Percentiles rank a stretch among this genome's conserved stretches.
These are phyloP conservation scores for Hypholoma sublateritium DNA, from an alignment of 768 basidiomycete species.

Conservation along the genomic window DNA sequence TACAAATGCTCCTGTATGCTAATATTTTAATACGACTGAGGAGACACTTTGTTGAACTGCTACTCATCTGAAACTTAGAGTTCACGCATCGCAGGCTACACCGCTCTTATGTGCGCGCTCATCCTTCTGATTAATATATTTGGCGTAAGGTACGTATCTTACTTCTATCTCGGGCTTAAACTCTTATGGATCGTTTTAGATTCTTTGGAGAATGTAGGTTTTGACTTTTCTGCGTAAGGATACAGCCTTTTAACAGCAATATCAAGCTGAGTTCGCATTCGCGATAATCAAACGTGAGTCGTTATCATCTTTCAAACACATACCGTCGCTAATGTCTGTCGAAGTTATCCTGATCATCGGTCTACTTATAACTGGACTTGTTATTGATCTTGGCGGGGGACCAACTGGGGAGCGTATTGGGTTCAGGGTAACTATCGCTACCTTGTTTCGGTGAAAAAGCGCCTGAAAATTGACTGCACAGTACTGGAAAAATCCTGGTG, in stretches of 20 bases:
- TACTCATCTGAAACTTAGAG: not conserved
- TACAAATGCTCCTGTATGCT: conserved; percentile 39
- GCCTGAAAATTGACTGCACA: conserved; percentile 15
- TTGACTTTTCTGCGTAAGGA: not conserved
- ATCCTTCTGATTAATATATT: conserved; percentile 66
- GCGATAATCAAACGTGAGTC: conserved; percentile 61
- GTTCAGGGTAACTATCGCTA: conserved; percentile 50
- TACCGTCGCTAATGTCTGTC: not conserved
- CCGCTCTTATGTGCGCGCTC: conserved; percentile 54
- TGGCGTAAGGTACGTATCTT: conserved; percentile 52
- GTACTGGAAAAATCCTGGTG: conserved; percentile 77
- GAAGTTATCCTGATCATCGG: conserved; percentile 57
- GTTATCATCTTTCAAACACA: not conserved
- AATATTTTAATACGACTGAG: not conserved
- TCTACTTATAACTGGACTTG: conserved; percentile 60
- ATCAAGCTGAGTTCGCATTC: conserved; percentile 63
- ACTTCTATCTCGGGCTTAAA: not conserved
- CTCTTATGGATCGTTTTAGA: conserved; percentile 21
- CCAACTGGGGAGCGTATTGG: conserved; percentile 66
- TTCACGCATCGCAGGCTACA: conserved; percentile 60
- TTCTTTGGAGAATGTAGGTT: conserved; percentile 64
- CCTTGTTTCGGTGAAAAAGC: no score
- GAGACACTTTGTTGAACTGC: not conserved
- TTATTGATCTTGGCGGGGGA: conserved; percentile 79
- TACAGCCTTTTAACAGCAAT: not conserved